Evolutionary conservation across 148 eudicot genomes (phyloP).

Genomic region (Rhododendron griersonianum): DNA sequence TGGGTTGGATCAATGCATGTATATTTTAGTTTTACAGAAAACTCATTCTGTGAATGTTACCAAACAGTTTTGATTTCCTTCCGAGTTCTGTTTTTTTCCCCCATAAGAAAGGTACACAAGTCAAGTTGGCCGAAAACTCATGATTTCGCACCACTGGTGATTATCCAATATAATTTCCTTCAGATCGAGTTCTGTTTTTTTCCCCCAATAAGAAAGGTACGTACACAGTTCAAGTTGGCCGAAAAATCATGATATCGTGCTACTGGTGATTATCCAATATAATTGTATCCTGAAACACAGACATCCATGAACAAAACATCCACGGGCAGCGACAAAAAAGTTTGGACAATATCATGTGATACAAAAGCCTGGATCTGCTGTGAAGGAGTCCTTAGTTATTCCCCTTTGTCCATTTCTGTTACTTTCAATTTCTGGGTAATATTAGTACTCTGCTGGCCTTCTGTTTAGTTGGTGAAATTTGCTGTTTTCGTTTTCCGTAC

Average conservation of each 20-base stretch:
- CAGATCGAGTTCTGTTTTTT: not conserved
- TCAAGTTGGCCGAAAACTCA: not conserved
- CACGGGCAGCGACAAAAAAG: not conserved
- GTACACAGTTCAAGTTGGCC: not conserved
- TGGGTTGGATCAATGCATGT: too few relatives aligned
- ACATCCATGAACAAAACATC: too few relatives aligned
- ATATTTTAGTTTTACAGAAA: too few relatives aligned
- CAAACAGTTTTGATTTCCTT: not conserved
- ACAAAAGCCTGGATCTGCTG: not conserved
- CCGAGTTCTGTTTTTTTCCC: not conserved
- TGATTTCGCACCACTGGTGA: not conserved
- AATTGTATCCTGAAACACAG: not conserved
- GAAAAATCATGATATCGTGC: too few relatives aligned
- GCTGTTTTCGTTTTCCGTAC: not conserved
- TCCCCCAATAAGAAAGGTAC: not conserved
- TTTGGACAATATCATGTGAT: not conserved
- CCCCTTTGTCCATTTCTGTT: not conserved
- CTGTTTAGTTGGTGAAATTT: not conserved
- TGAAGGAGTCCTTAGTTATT: not conserved
- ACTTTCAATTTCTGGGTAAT: not conserved
- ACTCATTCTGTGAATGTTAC: not conserved
- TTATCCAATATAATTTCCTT: not conserved
- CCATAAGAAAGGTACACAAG: not conserved
- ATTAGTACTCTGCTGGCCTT: not conserved
- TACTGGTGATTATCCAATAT: too few relatives aligned